phyloP scores from a whole-genome alignment of 2,329 filamentous ascomycete species.

The Capronia coronata region DNA sequence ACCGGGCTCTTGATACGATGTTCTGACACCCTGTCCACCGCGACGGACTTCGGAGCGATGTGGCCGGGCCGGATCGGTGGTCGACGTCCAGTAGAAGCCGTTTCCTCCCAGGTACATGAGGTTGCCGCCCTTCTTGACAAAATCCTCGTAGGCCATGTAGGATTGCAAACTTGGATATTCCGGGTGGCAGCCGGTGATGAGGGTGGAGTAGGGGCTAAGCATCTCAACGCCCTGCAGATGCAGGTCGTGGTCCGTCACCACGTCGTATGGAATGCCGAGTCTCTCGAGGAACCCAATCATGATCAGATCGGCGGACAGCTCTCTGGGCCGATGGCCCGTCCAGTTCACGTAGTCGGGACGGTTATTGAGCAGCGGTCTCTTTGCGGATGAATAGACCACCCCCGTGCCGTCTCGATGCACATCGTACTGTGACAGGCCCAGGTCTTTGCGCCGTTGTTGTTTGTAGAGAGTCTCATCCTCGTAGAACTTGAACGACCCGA shows the following conservation, averaged over 20 bases:
- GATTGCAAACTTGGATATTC: constrained; percentile 33
- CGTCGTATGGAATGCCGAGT: constrained; percentile 32
- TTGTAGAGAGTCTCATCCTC: constrained; percentile 26
- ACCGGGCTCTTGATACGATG: constrained; percentile 30
- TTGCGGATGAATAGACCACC: constrained; percentile 31
- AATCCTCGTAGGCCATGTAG: constrained; percentile 31
- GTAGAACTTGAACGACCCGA: constrained; percentile 9
- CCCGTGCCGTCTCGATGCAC: constrained; percentile 36
- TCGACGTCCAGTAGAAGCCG: constrained; percentile 33
- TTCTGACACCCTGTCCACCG: constrained; percentile 33
- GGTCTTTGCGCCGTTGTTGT: constrained; percentile 32
- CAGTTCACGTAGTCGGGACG: constrained; percentile 37
- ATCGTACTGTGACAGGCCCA: constrained; percentile 38
- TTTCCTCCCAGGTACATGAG: constrained; percentile 39
- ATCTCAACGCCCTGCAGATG: constrained; percentile 26
- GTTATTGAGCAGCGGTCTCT: constrained; percentile 37
- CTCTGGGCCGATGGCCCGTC: constrained; percentile 35
- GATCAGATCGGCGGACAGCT: constrained; percentile 35
- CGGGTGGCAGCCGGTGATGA: constrained; percentile 34
- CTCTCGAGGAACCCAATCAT: constrained; percentile 35
- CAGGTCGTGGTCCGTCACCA: constrained; percentile 37
- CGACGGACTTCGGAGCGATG: constrained; percentile 35
- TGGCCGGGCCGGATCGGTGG: constrained; percentile 20
- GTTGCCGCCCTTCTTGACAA: constrained; percentile 31
- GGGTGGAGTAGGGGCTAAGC: constrained; percentile 22